Evolutionary conservation across 352 stramenopile genomes (phyloP).

Genomic region (Pythium insidiosum): DNA sequence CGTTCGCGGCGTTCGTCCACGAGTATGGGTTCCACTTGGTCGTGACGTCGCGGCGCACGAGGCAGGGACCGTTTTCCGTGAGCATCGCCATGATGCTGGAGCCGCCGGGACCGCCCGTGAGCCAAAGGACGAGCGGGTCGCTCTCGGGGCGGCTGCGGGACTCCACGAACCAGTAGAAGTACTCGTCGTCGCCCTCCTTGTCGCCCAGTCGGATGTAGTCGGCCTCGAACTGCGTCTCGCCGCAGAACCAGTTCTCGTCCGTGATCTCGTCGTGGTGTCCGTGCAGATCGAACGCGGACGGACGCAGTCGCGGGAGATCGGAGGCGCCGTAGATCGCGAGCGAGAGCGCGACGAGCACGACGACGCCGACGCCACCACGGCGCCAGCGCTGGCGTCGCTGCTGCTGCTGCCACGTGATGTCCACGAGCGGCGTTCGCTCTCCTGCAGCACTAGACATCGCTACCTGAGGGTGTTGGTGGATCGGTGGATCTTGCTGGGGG

Average conservation of each 20-base stretch:
- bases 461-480: too few relatives aligned
- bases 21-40: constrained; percentile 17
- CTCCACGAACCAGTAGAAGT: constrained; percentile 68
- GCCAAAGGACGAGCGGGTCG: constrained; percentile 46
- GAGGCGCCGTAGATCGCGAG: too few relatives aligned
- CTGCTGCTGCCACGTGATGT: too few relatives aligned
- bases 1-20: constrained; percentile 29
- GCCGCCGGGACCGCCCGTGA: constrained; percentile 35
- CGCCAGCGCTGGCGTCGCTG: too few relatives aligned
- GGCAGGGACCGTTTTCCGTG: constrained; percentile 41
- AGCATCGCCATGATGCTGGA: constrained; percentile 30
- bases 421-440: too few relatives aligned
- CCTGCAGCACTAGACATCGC: too few relatives aligned
- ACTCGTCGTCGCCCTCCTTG: constrained; percentile 33
- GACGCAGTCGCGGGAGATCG: too few relatives aligned
- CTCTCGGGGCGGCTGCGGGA: constrained; percentile 21
- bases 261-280: too few relatives aligned
- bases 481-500: too few relatives aligned
- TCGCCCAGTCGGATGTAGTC: constrained; percentile 40
- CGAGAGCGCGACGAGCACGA: too few relatives aligned
- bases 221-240: constrained; percentile 25
- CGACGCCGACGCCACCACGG: too few relatives aligned
- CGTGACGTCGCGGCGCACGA: constrained; percentile 10
- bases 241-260: constrained; percentile 22
- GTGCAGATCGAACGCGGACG: too few relatives aligned